phyloP scores from a whole-genome alignment of 2,329 filamentous ascomycete species.

The Aureobasidium lini region DNA sequence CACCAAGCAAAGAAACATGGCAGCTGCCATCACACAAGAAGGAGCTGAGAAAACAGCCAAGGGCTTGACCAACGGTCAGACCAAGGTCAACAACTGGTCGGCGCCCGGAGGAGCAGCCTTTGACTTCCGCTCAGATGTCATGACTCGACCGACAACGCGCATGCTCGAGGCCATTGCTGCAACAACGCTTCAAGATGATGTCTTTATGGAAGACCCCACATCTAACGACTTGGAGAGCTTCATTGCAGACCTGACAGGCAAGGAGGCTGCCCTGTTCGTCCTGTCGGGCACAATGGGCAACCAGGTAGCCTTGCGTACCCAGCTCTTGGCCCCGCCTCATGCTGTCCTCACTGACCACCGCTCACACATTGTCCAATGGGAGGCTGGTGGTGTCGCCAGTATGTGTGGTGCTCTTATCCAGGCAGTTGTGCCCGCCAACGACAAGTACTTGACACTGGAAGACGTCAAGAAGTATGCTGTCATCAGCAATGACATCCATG shows the following conservation, averaged over 20 bases:
- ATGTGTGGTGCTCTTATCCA: conserved; percentile 65
- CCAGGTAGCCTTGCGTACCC: conserved; percentile 71
- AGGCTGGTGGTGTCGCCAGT: conserved; percentile 60
- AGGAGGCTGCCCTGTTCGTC: conserved; percentile 72
- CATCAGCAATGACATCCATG: conserved; percentile 63
- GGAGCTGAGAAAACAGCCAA: conserved; percentile 21
- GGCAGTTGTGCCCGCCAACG: conserved; percentile 61
- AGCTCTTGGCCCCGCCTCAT: conserved; percentile 73
- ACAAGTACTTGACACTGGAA: conserved; percentile 64
- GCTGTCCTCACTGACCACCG: conserved; percentile 71
- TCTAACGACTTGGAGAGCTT: conserved; percentile 69
- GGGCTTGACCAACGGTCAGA: conserved; percentile 20
- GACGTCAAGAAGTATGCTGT: conserved; percentile 63
- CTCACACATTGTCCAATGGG: conserved; percentile 67
- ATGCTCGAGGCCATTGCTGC: conserved; percentile 76
- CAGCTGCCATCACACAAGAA: conserved; percentile 12
- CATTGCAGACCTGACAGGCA: conserved; percentile 64
- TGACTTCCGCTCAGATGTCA: conserved; percentile 43
- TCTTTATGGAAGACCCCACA: conserved; percentile 70
- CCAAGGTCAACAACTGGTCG: conserved; percentile 29
- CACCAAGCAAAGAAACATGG: conserved; percentile 2
- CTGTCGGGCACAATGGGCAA: conserved; percentile 93
- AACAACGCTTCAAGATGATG: conserved; percentile 74
- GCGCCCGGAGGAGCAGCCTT: conserved; percentile 47
- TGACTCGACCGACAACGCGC: conserved; percentile 64